phyloP scores from a whole-genome alignment of 441 rosid genomes.

The Melastoma candidum region DNA sequence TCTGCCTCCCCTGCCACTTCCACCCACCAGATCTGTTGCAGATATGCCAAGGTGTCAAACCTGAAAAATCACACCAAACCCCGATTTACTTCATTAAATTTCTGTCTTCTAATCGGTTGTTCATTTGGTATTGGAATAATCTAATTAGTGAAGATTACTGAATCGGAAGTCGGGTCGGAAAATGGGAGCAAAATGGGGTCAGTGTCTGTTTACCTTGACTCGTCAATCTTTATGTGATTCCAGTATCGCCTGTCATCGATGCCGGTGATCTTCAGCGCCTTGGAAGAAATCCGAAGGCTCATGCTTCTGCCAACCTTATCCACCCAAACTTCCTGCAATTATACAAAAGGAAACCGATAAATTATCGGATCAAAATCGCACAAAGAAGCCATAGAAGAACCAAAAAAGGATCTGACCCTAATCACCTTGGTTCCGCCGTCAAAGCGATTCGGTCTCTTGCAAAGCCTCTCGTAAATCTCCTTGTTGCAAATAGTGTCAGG shows the following conservation, averaged over 20 bases:
- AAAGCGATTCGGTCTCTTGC: conserved; percentile 6
- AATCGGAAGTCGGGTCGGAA: too few species aligned
- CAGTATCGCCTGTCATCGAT: conserved; percentile 18
- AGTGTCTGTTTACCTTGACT: conserved; percentile 9
- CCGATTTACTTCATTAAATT: too few species aligned
- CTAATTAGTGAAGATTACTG: too few species aligned
- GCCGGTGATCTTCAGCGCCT: conserved; percentile 17
- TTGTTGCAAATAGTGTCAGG: conserved; percentile 4
- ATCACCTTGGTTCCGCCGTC: conserved; percentile 14
- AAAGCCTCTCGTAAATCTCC: conserved; percentile 13
- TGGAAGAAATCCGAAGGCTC: conserved; percentile 8
- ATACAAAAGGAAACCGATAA: neutral
- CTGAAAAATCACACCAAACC: too few species aligned
- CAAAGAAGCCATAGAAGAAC: neutral
- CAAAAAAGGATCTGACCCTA: neutral
- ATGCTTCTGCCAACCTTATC: conserved; percentile 6
- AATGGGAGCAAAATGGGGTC: too few species aligned
- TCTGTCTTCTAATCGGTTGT: too few species aligned
- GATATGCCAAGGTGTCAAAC: too few species aligned
- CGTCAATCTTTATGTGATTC: conserved; percentile 12
- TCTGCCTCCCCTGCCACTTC: too few species aligned
- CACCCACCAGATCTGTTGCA: too few species aligned
- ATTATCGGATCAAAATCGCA: neutral
- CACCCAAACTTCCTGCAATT: conserved; percentile 12
- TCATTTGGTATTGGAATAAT: too few species aligned